A percentile compares a stretch with the other conserved stretches of the same genome.
phyloP scores from a whole-genome alignment of 257 asterid species.

The Petunia axillaris region DNA sequence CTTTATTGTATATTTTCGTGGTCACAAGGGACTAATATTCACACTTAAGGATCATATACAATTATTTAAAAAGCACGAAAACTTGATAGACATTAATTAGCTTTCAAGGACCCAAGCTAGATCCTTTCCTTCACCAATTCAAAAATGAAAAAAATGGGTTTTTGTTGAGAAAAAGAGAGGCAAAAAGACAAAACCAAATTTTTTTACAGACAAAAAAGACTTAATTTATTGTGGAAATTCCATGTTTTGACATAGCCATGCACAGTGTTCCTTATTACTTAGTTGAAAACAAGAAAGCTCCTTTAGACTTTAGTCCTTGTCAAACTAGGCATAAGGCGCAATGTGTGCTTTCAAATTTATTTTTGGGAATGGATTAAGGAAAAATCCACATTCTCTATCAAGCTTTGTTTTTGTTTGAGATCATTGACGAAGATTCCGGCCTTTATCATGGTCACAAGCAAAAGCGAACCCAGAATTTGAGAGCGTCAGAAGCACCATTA shows the following conservation, averaged over 20 bases:
- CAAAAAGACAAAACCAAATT: not conserved
- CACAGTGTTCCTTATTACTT: not conserved
- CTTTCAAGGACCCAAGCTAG: not conserved
- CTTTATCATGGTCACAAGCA: too few species aligned
- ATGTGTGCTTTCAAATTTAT: too few species aligned
- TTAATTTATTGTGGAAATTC: not conserved
- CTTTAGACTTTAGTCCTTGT: not conserved
- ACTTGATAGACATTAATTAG: not conserved
- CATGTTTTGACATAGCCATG: not conserved
- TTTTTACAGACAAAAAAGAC: not conserved
- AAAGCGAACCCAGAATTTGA: too few species aligned
- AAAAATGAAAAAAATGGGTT: not conserved
- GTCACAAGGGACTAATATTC: too few species aligned
- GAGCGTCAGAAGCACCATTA: too few species aligned
- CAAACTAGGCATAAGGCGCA: not conserved
- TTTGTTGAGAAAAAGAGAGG: not conserved
- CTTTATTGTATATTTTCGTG: too few species aligned
- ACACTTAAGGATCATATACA: too few species aligned
- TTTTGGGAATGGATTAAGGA: too few species aligned
- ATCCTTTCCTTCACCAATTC: conserved; percentile 30
- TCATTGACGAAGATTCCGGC: too few species aligned
- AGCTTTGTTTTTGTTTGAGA: too few species aligned
- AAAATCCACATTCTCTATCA: too few species aligned
- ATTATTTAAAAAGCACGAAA: not conserved
- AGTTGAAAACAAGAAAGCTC: not conserved